Evolutionary conservation across 371 early-diverging fungal species (phyloP), one percentile per base, ranked within the genome.

Genomic region (Mortierella sp.): DNA sequence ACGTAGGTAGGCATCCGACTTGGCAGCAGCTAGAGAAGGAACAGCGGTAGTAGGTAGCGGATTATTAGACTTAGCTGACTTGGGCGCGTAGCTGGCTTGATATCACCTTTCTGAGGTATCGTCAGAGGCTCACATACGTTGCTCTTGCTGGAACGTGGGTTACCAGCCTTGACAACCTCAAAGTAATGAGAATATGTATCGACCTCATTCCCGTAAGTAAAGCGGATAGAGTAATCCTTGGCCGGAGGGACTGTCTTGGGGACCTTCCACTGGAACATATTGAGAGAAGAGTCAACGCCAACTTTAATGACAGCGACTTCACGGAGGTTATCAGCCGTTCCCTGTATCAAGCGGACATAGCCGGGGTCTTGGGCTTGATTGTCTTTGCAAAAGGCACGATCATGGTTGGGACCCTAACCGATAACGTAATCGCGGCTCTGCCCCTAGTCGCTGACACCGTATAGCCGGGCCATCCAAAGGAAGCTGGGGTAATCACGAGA

Each of bases 151-250:
- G 76, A 65, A 0, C 82, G 76, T 7, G 70, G 38, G 21, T 81
- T 76, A 10, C 76, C 82, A 2, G 66, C 70, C 38, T 28, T 33
- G 63, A 50, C 67, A 21, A 82, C 22, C 63, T 82, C 82, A 82
- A 82, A 82, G 68, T 82, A 82, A 33, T 76, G 82, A 7, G 76
- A 82, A 57, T 82, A 82, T 0, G 82, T 73, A 32, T 82, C 76
- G 16, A 76, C 13, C 3, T 65, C 47, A 6, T 58, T 65, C 7
- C 45, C 53, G 21, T 76, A 68, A 6, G 61, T 33, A 4, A 82
- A 21, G 47, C 82, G 82, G 60, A 82, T 82, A 1, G 76, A 61
- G 48, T 76, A 82, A 58, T 76, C 76, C 58, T 61, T 72, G 22
- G 64, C 76, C 13, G 76, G 82, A 2, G 63, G 1, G n/a, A 82